Percentiles rank a stretch among this genome's conserved stretches.
Evolutionary conservation across 2,329 filamentous ascomycete species (phyloP).

Genomic region (Paraphaeosphaeria sporulosa): DNA sequence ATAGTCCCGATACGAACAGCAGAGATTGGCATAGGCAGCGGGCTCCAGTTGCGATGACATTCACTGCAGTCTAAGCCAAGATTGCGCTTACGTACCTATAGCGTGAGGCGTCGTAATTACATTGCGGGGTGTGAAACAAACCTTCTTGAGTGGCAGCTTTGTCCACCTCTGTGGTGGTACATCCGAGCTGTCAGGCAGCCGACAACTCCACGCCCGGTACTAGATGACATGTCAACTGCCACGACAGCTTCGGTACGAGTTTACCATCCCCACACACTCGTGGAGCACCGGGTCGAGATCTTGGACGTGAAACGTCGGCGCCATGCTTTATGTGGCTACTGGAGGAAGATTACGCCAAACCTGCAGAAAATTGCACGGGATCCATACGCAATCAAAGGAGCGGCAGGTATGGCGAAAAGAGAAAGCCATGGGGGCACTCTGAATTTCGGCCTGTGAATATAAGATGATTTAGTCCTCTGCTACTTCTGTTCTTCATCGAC

Average conservation of each 20-base stretch:
- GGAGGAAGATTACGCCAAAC: conserved; percentile 6
- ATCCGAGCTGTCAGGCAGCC: background rate
- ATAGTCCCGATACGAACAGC: background rate
- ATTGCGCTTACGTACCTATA: conserved; percentile 6
- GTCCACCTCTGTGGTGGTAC: background rate
- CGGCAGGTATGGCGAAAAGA: background rate
- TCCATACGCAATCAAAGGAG: conserved; percentile 8
- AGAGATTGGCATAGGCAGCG: background rate
- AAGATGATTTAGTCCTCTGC: background rate
- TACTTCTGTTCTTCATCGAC: background rate
- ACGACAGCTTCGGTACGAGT: background rate
- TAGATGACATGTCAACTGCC: background rate
- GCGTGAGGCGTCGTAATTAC: conserved; percentile 5
- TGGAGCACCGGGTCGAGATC: background rate
- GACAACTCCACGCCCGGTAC: background rate
- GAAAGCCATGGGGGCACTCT: background rate
- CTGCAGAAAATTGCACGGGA: conserved; percentile 6
- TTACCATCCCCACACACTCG: background rate
- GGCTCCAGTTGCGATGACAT: background rate
- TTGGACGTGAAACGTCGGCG: conserved; percentile 3
- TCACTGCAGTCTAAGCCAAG: background rate
- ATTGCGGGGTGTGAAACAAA: conserved; percentile 10
- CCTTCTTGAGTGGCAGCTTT: background rate
- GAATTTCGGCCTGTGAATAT: background rate
- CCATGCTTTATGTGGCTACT: background rate